Percentiles rank a stretch among this genome's conserved stretches.
Evolutionary conservation across 495 filamentous ascomycete genomes (phyloP).

Genomic region (Penicillium silybi): DNA sequence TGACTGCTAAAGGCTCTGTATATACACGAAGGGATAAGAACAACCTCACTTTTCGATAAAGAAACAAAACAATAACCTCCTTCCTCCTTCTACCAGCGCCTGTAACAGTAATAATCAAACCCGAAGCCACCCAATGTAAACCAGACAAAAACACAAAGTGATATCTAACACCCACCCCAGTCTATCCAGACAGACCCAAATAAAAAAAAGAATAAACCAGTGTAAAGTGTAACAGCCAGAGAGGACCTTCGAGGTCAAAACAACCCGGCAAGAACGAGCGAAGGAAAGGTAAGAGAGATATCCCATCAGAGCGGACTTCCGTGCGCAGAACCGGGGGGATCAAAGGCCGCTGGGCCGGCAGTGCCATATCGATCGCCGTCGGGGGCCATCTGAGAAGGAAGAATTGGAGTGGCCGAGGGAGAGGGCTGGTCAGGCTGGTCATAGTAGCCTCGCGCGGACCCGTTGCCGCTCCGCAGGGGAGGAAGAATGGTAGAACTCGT

Average conservation of each 20-base stretch:
- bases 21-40: conserved; percentile 24
- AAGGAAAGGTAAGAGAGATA: conserved; percentile 2
- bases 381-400: conserved; percentile 38
- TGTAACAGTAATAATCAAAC: conserved; percentile 12
- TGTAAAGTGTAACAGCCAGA: conserved; percentile 13
- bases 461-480: conserved; percentile 38
- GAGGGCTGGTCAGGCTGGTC: conserved; percentile 34
- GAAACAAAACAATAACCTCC: conserved; percentile 11
- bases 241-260: conserved; percentile 19
- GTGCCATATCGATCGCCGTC: conserved; percentile 37
- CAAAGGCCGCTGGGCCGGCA: conserved; percentile 26
- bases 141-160: conserved; percentile 12
- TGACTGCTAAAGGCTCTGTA: conserved; percentile 15
- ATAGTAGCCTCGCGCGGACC: conserved; percentile 31
- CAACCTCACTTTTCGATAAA: conserved; percentile 14
- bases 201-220: conserved; percentile 5
- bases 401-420: conserved; percentile 36
- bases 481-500: conserved; percentile 35
- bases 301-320: conserved; percentile 34
- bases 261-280: conserved; percentile 10
- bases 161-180: conserved; percentile 25
- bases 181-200: conserved; percentile 30
- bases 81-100: conserved; percentile 24
- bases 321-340: conserved; percentile 31
- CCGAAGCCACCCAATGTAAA: conserved; percentile 21